A percentile compares a stretch with the other conserved stretches of the same genome.
phyloP scores from a whole-genome alignment of 805 yeast genomes.

The Candida stauntonica region DNA sequence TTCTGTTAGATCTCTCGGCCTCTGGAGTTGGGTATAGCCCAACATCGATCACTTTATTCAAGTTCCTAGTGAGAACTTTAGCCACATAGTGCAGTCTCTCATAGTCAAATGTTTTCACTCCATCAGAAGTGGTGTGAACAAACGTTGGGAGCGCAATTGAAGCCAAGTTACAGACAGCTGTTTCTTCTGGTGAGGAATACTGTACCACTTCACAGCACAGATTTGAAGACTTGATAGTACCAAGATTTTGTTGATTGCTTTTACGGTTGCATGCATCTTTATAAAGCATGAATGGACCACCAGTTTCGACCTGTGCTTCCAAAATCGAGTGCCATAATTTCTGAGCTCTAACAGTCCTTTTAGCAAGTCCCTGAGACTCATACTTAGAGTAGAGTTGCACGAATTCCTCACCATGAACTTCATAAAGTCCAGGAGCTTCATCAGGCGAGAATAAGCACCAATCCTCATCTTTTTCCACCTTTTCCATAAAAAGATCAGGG shows the following conservation, averaged over 20 bases:
- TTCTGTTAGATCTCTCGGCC: conserved; percentile 73
- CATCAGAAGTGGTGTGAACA: conserved; percentile 46
- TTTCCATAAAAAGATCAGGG: conserved; percentile 89
- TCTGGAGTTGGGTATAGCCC: conserved; percentile 79
- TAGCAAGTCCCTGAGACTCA: conserved; percentile 65
- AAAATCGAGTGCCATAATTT: conserved; percentile 86
- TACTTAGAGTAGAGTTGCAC: conserved; percentile 65
- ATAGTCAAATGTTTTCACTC: conserved; percentile 58
- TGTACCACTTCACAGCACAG: conserved; percentile 94
- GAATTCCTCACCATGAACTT: conserved; percentile 82
- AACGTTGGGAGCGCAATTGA: conserved; percentile 86
- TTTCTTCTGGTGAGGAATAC: conserved; percentile 84
- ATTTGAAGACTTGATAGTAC: conserved; percentile 89
- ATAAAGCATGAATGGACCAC: conserved; percentile 91
- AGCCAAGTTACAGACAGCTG: conserved; percentile 93
- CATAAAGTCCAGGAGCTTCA: conserved; percentile 82
- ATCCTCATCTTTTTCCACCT: conserved; percentile 70
- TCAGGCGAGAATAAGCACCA: conserved; percentile 93
- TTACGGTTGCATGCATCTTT: conserved; percentile 89
- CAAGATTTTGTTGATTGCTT: conserved; percentile 88
- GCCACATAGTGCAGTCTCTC: conserved; percentile 67
- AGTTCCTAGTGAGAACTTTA: conserved; percentile 73
- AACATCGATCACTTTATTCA: conserved; percentile 80
- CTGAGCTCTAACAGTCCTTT: conserved; percentile 76
- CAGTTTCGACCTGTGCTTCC: conserved; percentile 94